Evolutionary conservation across 176 grass and related monocot genomes (phyloP), one percentile per base, ranked within the genome.

Genomic region (Poa pratensis): DNA sequence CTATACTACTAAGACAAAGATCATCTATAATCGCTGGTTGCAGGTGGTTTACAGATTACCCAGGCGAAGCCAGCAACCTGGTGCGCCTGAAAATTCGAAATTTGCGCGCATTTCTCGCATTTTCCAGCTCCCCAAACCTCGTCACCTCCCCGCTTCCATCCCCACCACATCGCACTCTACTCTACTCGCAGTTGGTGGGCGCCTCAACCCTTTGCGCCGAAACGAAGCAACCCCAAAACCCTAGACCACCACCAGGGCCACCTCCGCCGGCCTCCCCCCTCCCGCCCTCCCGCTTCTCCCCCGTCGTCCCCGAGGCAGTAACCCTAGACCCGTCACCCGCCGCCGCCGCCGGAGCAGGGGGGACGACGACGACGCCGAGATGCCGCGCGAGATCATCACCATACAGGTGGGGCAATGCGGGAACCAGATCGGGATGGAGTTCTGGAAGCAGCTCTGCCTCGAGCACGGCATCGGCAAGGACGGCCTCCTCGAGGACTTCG

Each of bases 401-500:
- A 99, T 99, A 68, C 94, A 99, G 97, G 97, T 99, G 86, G 94
- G 97, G 81, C 94, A 99, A 99, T 99, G 97, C 84, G 97, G 97
- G 88, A 99, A 99, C 75, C 94, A 96, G 91, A 94, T 99, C 87
- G 94, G 94, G 71, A 99, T 99, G 97, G 97, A 99, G 91, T 99
- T 99, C 94, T 99, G 97, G 97, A 96, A 99, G 97, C 94, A 99
- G 88, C 97, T 99, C 75, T 99, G 97, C 76, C 97, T 99, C 48
- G 94, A 99, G 92, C 97, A 99, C 58, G 96, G 94, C 82, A 99
- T 99, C 87, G 94, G 94, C 79, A 99, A 96, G 89, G 97, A 99
- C 80, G 94, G 94, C 60, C 97, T 96, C 75, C 97, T 99, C 81
- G 94, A 99, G 84, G 97, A 99, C 75, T 96, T 99, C 84, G 97